Base-by-base conservation (phyloP, 75 land plant species). In the Cunninghamia lanceolata region DNA sequence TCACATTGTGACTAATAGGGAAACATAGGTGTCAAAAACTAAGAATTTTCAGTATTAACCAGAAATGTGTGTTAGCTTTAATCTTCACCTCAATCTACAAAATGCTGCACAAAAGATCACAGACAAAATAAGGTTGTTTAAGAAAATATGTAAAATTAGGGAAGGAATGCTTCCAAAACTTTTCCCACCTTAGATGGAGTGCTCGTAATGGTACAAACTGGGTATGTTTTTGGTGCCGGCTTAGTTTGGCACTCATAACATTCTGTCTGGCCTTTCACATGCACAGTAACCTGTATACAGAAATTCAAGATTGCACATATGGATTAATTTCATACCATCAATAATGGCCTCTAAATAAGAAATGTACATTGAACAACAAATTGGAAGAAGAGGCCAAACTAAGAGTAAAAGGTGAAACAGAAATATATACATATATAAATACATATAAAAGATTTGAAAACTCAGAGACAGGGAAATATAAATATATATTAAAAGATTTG, bases 211-310 rank as follows among this genome's bases (percentile, higher is more conserved):
- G 99, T 98, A 88, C 99, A 98, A 34, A 98, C 98, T 82, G 99
- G 99, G 91, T 96, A 98, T n/a, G 96, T 92, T 81, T 98, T 98
- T 59, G 99, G 99, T 68, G 97, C 88, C 42, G 97, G 96, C 82
- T 98, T 98, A 74, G 97, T 91, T 78, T 98, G 97, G 89, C 99
- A 98, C 89, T 98, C 99, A 84, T 98, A 98, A 89, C 99, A 98
- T 84, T 98, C 99, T 74, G 99, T 96, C 83, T 84, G 91, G 21
- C 94, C 99, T 88, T 98, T 98, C 2, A 95, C 87, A 89, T 98
- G 99, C 4, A 98, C 99, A 46, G 99, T 96, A 9, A 98, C 99
- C 99, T 98, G 95, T 75, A 71, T 68, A 34, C 78, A 35, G 8
- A 34, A 32, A 86, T 82, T 25, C 39, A 86, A 32, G 3, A 80